Evolutionary conservation across 2,329 filamentous ascomycete genomes (phyloP).

Genomic region (Dactylonectria estremocensis): DNA sequence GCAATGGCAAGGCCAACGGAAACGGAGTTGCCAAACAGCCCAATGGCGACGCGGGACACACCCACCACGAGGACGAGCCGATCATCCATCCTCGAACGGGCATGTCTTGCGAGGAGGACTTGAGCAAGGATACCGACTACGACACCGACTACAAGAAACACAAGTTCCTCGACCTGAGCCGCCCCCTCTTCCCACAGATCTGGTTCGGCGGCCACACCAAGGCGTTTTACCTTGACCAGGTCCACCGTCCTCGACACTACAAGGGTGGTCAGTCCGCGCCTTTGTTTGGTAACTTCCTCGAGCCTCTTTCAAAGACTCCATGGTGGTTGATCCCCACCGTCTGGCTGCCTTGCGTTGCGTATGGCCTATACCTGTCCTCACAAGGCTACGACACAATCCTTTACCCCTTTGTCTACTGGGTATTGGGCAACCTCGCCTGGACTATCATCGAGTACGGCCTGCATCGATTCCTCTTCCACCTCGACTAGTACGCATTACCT

Average conservation of each 20-base stretch:
- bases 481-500: conserved; percentile 80
- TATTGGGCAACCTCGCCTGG: conserved; percentile 84
- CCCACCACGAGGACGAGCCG: conserved; percentile 48
- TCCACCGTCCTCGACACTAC: conserved; percentile 96
- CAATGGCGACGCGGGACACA: conserved; percentile 52
- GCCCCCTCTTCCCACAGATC: conserved; percentile 88
- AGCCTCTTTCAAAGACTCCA: conserved; percentile 93
- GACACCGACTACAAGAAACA: conserved; percentile 85
- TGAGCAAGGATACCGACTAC: conserved; percentile 88
- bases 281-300: conserved; percentile 97
- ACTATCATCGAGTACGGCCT: conserved; percentile 90
- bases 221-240: conserved; percentile 96
- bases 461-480: conserved; percentile 93
- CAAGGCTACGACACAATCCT: conserved; percentile 69
- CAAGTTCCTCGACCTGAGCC: conserved; percentile 93
- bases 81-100: conserved; percentile 78
- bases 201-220: conserved; percentile 92
- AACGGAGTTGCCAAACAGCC: conserved; percentile 42
- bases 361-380: conserved; percentile 78
- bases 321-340: conserved; percentile 91
- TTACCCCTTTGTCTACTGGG: conserved; percentile 73
- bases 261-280: conserved; percentile 93
- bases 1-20: conserved; percentile 53
- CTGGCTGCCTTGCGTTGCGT: conserved; percentile 87
- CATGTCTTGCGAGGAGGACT: conserved; percentile 90